Base-by-base conservation (phyloP, 2,329 filamentous ascomycete genomes). In the Thelonectria olida region DNA sequence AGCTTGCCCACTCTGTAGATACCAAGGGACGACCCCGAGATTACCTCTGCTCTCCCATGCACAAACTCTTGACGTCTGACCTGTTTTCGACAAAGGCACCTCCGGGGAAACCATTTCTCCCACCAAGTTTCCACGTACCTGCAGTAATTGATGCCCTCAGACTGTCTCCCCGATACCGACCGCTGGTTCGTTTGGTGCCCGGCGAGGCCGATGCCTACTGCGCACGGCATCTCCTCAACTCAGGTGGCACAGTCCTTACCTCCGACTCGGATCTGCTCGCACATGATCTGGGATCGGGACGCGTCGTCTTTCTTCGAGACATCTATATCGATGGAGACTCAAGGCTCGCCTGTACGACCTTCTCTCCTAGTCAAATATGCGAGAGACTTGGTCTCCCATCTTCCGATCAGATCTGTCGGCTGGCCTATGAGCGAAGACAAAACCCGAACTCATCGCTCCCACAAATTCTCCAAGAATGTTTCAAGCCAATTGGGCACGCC, bases 151-250 rank as follows among this genome's bases (percentile, higher is more conserved):
- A 97, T 63, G 85, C 87, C 6, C 77, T 97, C 20, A 74, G 75
- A n/a, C 60, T 67, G 0, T 85, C 77, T 5, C 17, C 72, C 2
- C 73, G 71, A 5, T 87, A 85, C 63, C 74, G 64, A 5, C 70
- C 63, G 61, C 72, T 82, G 44, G 81, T 80, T 8, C 78, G 81
- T 22, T 82, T 96, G 12, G 90, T 97, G 0, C 88, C 92, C 0
- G 93, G 92, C 1, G 95, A 98, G 77, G 95, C 95, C 1, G 95
- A 98, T 73, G 78, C 83, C 22, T 96, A 88, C 77, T 97, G 93
- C 74, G 93, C 92, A 3, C 78, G 83, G 13, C 82, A 88, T 54
- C 83, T 92, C 7, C 81, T 81, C n/a, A 64, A 79, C 2, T 72
- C 81, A 27, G 81, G 83, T 2, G 87, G 86, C 1, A 79, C 81